Evolutionary conservation across 202 grass and related monocot genomes (phyloP), one percentile per base, ranked within the genome.

Genomic region (Zizania palustris): DNA sequence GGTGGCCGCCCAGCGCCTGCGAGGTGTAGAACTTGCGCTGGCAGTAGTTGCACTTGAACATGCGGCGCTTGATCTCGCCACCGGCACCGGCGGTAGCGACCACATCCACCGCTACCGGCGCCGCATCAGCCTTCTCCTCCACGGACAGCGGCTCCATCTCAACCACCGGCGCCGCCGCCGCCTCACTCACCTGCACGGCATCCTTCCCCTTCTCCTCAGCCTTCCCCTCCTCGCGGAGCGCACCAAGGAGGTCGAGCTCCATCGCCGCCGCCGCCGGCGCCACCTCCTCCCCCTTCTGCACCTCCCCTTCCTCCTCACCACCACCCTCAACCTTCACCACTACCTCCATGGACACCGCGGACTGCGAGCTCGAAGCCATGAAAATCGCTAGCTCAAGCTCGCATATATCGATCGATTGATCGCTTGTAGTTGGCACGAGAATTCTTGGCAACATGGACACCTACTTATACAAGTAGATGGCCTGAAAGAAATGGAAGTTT

Each of bases 1-100:
- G 90, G 71, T 92, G 90, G 14, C 90, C 90, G 3, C 90, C 90
- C 14, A 92, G 65, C 60, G 90, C 90, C 80, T 92, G 90, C 22
- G 90, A 92, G 73, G 80, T 92, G 62, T 84, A 82, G 75, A 93
- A 89, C 54, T 93, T 92, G 44, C 81, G 75, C 55, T 84, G 80
- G 75, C 90, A 92, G 65, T 89, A 92, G 80, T 87, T 87, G 55
- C 90, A 92, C 85, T 83, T 88, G 75, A 88, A 83, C 45, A 43
- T 44, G 39, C 80, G 80, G 28, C 77, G 65, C 85, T 79, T 83
- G 45, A 35, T 56, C 2, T 15, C 22, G n/a, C 67, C 74, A 1
- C 7, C n/a, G 9, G 71, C 1, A 16, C 19, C 18, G 5, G 2
- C 22, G 3, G 21, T 0, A 28, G 28, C 28, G 28, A n/a, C n/a